These are phyloP conservation scores for Ceratobasidium sp. DNA, from an alignment of 1,284 basidiomycete genomes.

Conservation along the genomic window DNA sequence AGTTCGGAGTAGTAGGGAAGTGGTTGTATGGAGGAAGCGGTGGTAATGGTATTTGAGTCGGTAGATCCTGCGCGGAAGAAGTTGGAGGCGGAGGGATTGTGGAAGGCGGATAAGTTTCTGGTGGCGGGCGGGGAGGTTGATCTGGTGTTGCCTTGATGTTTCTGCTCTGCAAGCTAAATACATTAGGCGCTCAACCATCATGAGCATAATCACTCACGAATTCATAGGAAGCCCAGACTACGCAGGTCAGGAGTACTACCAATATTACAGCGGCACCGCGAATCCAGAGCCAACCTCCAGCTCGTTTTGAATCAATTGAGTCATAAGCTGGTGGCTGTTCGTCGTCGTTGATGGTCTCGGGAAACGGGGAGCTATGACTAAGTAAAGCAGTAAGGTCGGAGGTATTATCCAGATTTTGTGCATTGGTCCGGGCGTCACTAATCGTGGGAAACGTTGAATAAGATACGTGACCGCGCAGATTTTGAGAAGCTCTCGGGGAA, in stretches of 20 bases:
- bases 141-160: not conserved
- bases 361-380: not conserved
- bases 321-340: constrained; percentile 16
- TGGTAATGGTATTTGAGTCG: not conserved
- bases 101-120: not conserved
- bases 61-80: not conserved
- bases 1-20: not conserved
- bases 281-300: constrained; percentile 4
- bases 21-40: not conserved
- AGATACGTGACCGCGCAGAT: not conserved
- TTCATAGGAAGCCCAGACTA: not conserved
- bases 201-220: not conserved
- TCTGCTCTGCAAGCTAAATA: not conserved
- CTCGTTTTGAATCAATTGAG: not conserved
- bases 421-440: not conserved
- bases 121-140: not conserved
- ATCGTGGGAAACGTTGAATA: constrained; percentile 24
- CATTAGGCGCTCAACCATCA: not conserved
- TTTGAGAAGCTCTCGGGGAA: not conserved
- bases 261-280: not conserved
- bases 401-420: not conserved
- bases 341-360: not conserved
- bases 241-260: not conserved
- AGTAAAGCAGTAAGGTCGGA: constrained; percentile 4
- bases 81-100: not conserved